Conservation (phyloP, 140 eudicot genomes). For the Stevia rebaudiana region DNA sequence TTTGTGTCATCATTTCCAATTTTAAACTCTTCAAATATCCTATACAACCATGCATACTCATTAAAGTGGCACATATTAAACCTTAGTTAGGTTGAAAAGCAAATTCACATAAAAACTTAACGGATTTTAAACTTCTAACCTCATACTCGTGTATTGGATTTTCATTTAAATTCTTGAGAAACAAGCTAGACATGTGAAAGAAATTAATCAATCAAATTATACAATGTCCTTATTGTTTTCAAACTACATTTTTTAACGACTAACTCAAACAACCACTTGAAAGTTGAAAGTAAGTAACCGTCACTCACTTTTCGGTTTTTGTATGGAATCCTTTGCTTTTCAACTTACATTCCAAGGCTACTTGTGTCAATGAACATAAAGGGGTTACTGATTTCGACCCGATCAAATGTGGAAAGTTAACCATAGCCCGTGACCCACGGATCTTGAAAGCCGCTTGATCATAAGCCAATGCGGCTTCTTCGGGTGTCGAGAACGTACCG, state of each 20-base stretch:
- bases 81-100: too few relatives aligned
- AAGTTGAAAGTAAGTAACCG: too few relatives aligned
- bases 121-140: not conserved
- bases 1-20: slow-evolving; percentile 15
- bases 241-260: not conserved
- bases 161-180: slow-evolving; percentile 11
- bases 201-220: slow-evolving; percentile 14
- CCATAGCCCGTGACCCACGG: slow-evolving; percentile 49
- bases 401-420: slow-evolving; percentile 47
- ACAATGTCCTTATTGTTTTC: slow-evolving; percentile 26
- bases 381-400: slow-evolving; percentile 30
- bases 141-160: slow-evolving; percentile 17
- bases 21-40: slow-evolving; percentile 1
- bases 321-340: slow-evolving; percentile 30
- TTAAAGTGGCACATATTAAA: not conserved
- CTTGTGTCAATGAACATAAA: slow-evolving; percentile 32
- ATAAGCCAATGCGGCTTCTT: slow-evolving; percentile 60
- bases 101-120: not conserved
- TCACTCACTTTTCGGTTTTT: slow-evolving; percentile 22
- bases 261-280: too few relatives aligned
- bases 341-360: slow-evolving; percentile 40
- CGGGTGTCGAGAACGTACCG: slow-evolving; percentile 48
- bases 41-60: slow-evolving; percentile 1
- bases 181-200: slow-evolving; percentile 16
- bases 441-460: slow-evolving; percentile 55